Base-by-base conservation (phyloP, 2,329 filamentous ascomycete species). In the Trichoderma cornu-damae region DNA sequence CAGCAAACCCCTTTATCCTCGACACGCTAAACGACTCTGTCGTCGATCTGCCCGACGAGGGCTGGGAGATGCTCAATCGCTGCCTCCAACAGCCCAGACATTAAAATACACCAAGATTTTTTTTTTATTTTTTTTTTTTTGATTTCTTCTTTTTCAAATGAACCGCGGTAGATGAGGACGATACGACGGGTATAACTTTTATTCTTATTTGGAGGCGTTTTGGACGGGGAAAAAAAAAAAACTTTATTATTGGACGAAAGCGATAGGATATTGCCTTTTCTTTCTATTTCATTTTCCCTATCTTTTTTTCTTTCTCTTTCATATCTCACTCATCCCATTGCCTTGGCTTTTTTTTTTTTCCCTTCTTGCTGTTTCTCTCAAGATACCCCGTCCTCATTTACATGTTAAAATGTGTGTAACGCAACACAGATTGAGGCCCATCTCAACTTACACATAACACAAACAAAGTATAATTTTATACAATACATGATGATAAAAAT, bases 1-100 rank as follows among this genome's bases (percentile, higher is more conserved):
- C 34, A 73, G 72, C 72, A 1, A 74, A 70, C 24, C 72, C 71
- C 2, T 74, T 74, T 58, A 74, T 74, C 61, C 73, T 74, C 59
- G 72, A 74, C 20, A 74, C 70, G 0, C 67, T 74, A 26, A 74
- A 74, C 57, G 65, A 72, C 49, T 73, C 70, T 3, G 64, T 74
- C 8, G 30, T 72, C n/a, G 60, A 73, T 34, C 64, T 74, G 5
- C 72, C 72, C 18, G 62, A 69, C 20, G 69, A 73, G 48, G 72
- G 70, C 5, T 70, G 70, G 61, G 66, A 69, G 48, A 66, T 69
- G 51, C 65, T 74, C 8, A 67, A 72, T 58, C 69, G 66, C 11
- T 67, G 64, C 28, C 58, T 72, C 16, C 63, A 59, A 32, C 51
- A 55, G 34, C 35, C 49, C 16, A 46, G 51, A 12, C 51, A 52